Evolutionary conservation across 495 filamentous ascomycete genomes (phyloP), one percentile per base, ranked within the genome.

Genomic region (Podospora pseudopauciseta): DNA sequence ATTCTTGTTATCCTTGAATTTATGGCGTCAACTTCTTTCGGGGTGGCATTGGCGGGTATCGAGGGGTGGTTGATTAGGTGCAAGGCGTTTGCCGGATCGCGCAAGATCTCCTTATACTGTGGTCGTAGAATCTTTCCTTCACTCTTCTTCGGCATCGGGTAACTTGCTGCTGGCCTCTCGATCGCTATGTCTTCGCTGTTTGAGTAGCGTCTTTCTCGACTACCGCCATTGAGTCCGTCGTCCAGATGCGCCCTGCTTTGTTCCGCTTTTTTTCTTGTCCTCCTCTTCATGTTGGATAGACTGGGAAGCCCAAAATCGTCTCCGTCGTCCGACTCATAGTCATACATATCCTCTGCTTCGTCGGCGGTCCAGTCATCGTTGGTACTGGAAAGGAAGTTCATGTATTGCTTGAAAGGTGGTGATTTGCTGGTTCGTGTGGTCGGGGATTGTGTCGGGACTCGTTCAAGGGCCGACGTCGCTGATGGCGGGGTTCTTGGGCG

Each of bases 91-190:
- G 92, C 96, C 39, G 95, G 95, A 82, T 99, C 95, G 81, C 89
- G 89, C 15, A 99, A 78, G 4, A 99, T 93, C 59, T 97, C 96
- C 78, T 98, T 97, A 73, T 97, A 98, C 77, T 99, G 95, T 60
- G 96, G 95, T 53, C 96, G 88, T 18, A 99, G 83, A 55, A 97
- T 97, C 79, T 99, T 98, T 7, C 91, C 94, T 74, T 97, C 94
- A 68, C 82, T 88, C 76, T 92, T 94, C 73, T 93, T 93, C 9
- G 94, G 86, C 67, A 87, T 89, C 6, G 95, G 95, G 76, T 98
- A 99, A 67, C 86, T 87, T 9, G 93, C 89, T n/a, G 90, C 81
- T n/a, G 90, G 91, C 66, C 93, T 85, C 81, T 96, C 92, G 75
- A 94, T 91, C 19, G 93, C 92, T 76, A 97, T 96, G 75, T 97